phyloP scores from a whole-genome alignment of 495 filamentous ascomycete genomes.

The Daldinia loculata region DNA sequence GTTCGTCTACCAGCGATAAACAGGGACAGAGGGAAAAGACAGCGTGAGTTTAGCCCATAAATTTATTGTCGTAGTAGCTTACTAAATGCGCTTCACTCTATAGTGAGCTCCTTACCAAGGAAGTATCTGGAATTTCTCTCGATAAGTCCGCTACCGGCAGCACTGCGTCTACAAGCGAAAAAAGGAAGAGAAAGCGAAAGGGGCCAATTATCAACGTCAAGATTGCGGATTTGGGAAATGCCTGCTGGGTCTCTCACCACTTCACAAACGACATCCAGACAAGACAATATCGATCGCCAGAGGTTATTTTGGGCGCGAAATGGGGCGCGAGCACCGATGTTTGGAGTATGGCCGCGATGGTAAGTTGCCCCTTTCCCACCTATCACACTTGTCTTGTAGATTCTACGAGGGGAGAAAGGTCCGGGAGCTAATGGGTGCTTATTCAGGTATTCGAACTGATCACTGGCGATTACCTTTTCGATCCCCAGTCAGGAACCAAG shows the following conservation, averaged over 20 bases:
- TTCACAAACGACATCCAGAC: constrained; percentile 99
- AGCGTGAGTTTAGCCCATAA: constrained; percentile 69
- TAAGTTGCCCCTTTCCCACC: constrained; percentile 52
- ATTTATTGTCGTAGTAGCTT: neutral
- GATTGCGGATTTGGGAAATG: constrained; percentile 98
- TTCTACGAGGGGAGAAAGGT: neutral
- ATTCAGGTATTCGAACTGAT: constrained; percentile 93
- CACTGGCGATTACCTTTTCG: constrained; percentile 98
- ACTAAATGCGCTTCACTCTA: constrained; percentile 13
- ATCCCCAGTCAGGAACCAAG: constrained; percentile 97
- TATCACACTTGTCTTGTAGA: neutral
- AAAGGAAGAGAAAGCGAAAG: constrained; percentile 61
- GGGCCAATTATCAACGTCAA: constrained; percentile 91
- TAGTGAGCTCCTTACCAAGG: constrained; percentile 88
- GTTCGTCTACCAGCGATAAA: constrained; percentile 59
- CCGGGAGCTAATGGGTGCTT: constrained; percentile 1
- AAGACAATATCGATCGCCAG: constrained; percentile 94
- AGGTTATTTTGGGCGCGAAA: constrained; percentile 95
- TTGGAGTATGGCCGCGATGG: constrained; percentile 99
- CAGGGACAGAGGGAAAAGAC: constrained; percentile 93
- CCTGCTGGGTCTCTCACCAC: constrained; percentile 98
- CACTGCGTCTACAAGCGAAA: constrained; percentile 53
- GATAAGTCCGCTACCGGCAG: constrained; percentile 70
- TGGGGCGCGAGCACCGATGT: constrained; percentile 99
- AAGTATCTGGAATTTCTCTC: constrained; percentile 93